Conservation (phyloP, 345 rosid species). For the Aethionema arabicum region DNA sequence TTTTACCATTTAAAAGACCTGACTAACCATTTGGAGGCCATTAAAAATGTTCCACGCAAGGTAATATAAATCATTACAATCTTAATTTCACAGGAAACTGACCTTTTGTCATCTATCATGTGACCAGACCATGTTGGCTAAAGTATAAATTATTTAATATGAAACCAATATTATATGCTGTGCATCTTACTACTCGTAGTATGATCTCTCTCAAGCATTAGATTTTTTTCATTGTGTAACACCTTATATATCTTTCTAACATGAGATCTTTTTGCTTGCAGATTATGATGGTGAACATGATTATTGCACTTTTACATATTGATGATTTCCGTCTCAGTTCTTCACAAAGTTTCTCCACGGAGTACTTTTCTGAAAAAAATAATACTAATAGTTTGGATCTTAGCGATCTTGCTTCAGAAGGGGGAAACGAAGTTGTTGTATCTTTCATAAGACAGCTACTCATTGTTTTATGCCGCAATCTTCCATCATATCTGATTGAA, state of each 20-base stretch:
- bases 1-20: slow-evolving; percentile 72
- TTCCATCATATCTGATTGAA: slow-evolving; percentile 55
- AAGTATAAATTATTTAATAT: not conserved
- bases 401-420: slow-evolving; percentile 50
- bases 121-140: slow-evolving; percentile 15
- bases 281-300: slow-evolving; percentile 88
- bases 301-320: slow-evolving; percentile 83
- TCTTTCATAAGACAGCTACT: slow-evolving; percentile 74
- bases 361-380: slow-evolving; percentile 47
- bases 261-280: slow-evolving; percentile 49
- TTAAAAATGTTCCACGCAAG: slow-evolving; percentile 82
- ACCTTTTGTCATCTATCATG: slow-evolving; percentile 7
- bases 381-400: slow-evolving; percentile 45
- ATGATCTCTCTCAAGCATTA: slow-evolving; percentile 5
- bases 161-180: slow-evolving; percentile 4
- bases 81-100: slow-evolving; percentile 4
- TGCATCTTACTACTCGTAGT: slow-evolving; percentile 18
- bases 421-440: slow-evolving; percentile 67
- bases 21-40: slow-evolving; percentile 70
- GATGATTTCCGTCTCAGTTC: slow-evolving; percentile 71
- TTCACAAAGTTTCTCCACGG: slow-evolving; percentile 52
- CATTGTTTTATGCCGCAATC: slow-evolving; percentile 61
- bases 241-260: slow-evolving; percentile 28
- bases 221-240: not conserved
- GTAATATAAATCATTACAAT: slow-evolving; percentile 39